Evolutionary conservation across 129 eudicot species (phyloP), one percentile per base, ranked within the genome.

Genomic region (Smallanthus sonchifolius): DNA sequence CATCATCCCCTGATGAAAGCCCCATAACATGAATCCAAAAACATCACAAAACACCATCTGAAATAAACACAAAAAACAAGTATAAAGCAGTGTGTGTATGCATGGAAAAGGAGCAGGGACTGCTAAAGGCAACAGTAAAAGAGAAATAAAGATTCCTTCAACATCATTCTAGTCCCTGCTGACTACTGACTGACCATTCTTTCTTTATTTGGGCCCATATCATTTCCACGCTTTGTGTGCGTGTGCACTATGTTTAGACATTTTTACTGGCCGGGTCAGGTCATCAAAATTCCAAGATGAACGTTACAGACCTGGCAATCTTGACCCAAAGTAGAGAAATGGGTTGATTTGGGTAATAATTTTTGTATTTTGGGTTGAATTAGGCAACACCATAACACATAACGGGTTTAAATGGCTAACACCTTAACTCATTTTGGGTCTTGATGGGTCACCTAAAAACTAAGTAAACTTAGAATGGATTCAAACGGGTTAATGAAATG

Each of bases 41-140:
- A 63, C 77, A 75, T 65, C 54, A 76, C 59, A 75, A 70, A 75
- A 42, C 80, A 67, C 67, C 37, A 69, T 67, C 38, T 52, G 54
- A 51, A 79, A 73, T 44, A 39, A 67, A 59, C 38, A 57, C 28
- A 67, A 45, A 61, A 76, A 57, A 76, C 61, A 59, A 64, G 45
- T 67, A 11, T 65, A 75, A 36, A 59, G 73, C 65, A 70, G 57
- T 28, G 49, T 77, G 77, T 55, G 38, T 59, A 59, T 59, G 65
- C 39, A 44, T 47, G 74, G 51, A 49, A 54, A 51, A 63, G 47
- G 52, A 44, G 42, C 47, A 75, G 54, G 62, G 70, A 70, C 57
- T 83, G 81, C 77, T 84, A 79, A 82, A 82, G 67, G 51, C 40
- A 80, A 77, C 82, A 84, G 77, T 72, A 67, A 84, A 77, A 77